phyloP scores from a whole-genome alignment of 164 flowering plant genomes.

The Liriodendron chinense region DNA sequence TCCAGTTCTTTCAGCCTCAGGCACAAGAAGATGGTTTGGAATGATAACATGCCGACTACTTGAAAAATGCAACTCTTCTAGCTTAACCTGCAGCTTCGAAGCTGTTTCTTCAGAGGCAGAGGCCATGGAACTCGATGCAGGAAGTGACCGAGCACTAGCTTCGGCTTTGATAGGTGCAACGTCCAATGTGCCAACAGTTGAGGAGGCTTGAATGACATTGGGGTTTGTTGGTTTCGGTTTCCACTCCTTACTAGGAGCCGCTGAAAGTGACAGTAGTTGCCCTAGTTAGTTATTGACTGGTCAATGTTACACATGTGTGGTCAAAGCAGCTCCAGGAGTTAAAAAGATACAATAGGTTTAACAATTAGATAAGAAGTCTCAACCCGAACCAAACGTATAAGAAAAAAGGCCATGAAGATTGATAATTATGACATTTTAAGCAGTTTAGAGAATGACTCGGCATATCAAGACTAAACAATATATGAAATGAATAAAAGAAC shows the following conservation, averaged over 20 bases:
- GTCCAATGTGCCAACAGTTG: constrained; percentile 28
- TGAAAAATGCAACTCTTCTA: constrained; percentile 52
- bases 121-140: constrained; percentile 22
- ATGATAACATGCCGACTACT: constrained; percentile 68
- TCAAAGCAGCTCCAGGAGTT: not conserved
- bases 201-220: constrained; percentile 32
- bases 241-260: constrained; percentile 75
- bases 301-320: not conserved
- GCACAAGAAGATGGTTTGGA: constrained; percentile 83
- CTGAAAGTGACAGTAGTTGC: constrained; percentile 9
- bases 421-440: not conserved
- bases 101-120: constrained; percentile 39
- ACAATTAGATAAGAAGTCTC: not conserved
- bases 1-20: constrained; percentile 71
- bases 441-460: too few relatives aligned
- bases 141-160: constrained; percentile 22
- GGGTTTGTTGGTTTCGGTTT: constrained; percentile 60
- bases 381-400: not conserved
- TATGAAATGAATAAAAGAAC: too few relatives aligned
- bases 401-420: not conserved
- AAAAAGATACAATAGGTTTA: not conserved
- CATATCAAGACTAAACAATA: too few relatives aligned
- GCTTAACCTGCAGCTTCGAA: constrained; percentile 49
- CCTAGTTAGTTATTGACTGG: not conserved
- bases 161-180: constrained; percentile 32